Evolutionary conservation across 2,329 filamentous ascomycete species (phyloP), one percentile per base, ranked within the genome.

Genomic region (Chaetomium strumarium): DNA sequence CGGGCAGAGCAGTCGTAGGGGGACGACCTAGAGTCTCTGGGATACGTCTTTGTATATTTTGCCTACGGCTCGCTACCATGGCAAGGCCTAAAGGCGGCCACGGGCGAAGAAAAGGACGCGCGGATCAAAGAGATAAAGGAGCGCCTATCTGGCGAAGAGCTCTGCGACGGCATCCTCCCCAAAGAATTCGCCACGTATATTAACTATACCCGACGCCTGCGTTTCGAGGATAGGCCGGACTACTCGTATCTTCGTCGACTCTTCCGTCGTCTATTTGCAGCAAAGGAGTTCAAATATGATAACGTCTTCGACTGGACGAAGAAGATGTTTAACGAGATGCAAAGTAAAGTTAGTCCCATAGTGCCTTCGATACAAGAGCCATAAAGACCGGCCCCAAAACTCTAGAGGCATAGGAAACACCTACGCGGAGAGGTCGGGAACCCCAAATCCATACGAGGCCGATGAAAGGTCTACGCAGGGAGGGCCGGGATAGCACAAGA

Each of bases 1-100:
- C 7, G 31, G 19, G 36, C 64, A 85, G 92, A 97, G 75, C 92
- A 97, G 81, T 96, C 92, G n/a, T 45, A 34, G 41, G 48, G 41
- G 3, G 41, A 51, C n/a, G 34, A 45, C 29, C 31, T 51, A 6
- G 48, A 51, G 47, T 51, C 48, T 34, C 33, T 51, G 45, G 41
- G 48, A n/a, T 51, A 51, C 12, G 29, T 45, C 13, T 34, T 45
- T 12, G 34, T 51, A 4, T 51, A 51, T 39, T 34, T 51, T 11
- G 24, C 41, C 34, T 16, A 34, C 8, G 41, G 48, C 41, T 51
- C 41, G 40, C 40, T 50, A 24, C 40, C 40, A 39, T 50, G 40
- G 48, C 33, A 42, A 14, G 46, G 38, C 17, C 38, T 49, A 12
- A 19, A 49, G 38, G 33, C 20, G 29, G n/a, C n/a, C 24, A 39